Base-by-base conservation (phyloP, 345 rosid genomes). In the Rubroshorea leprosula region DNA sequence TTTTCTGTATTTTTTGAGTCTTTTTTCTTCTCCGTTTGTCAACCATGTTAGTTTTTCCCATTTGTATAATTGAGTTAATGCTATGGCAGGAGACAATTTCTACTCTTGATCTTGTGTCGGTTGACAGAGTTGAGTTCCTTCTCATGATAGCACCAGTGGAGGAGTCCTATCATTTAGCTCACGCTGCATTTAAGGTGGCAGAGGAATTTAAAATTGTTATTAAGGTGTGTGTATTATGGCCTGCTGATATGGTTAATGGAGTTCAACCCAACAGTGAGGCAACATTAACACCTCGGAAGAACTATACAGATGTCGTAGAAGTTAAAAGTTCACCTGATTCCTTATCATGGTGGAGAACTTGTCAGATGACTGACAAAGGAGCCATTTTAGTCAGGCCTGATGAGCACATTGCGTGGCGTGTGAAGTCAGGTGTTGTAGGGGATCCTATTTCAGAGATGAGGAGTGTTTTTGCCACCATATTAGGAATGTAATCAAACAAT, bases 341-440 rank as follows among this genome's bases (percentile, higher is more conserved):
- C 17, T 57, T 66, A 15, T 85, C 83, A 14, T 88, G 96, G 95
- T 88, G 98, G 96, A 80, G 67, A 54, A 70, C 82, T 38, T 89
- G 90, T 65, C 68, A 69, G 64, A 82, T 92, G 89, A 75, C 85
- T 5, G 68, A 79, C 23, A 75, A 61, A 52, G 97, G 97, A 54
- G 83, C 81, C 19, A 74, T 92, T 57, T 72, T 86, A 55, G 90
- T 84, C 49, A 76, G 98, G 67, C 95, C 95, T 0, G 96, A 89
- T 29, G 84, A 86, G 56, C 95, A 92, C 73, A 74, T 89, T 26
- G 97, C 80, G 22, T 89, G 97, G 98, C 74, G 89, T 23, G 63
- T 19, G 11, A 83, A 76, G 68, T 80, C 87, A 7, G 41, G 60
- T 48, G 54, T 81, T 23, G 23, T 56, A 1, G 72, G 58, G 23